Percentiles rank a stretch among this genome's conserved stretches.
These are phyloP conservation scores for Paxillus ammoniavirescens DNA, from an alignment of 768 basidiomycete genomes.

Conservation along the genomic window DNA sequence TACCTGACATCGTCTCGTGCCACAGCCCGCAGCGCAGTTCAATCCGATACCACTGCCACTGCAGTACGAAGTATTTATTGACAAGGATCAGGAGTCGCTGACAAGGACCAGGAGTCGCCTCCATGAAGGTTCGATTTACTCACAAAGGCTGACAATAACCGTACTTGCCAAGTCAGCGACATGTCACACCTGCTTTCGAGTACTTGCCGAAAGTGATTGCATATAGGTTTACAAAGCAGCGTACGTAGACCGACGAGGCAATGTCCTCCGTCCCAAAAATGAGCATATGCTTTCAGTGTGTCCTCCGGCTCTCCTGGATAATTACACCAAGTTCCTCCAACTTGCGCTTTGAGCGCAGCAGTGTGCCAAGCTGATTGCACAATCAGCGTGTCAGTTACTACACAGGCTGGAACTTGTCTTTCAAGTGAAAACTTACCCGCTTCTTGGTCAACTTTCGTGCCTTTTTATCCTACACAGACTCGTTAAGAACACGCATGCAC, in stretches of 20 bases:
- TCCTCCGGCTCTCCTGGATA: constrained; percentile 91
- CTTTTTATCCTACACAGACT: constrained; percentile 83
- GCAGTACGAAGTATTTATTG: no score
- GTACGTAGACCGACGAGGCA: neutral
- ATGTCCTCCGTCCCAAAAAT: neutral
- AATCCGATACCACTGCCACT: no score
- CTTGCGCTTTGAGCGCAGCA: constrained; percentile 98
- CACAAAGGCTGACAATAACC: no score
- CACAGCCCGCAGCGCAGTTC: neutral
- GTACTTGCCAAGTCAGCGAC: no score
- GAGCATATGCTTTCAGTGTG: constrained; percentile 38
- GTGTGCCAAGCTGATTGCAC: constrained; percentile 82
- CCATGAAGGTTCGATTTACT: no score
- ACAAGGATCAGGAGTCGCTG: no score
- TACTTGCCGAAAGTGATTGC: neutral
- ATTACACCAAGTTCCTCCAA: constrained; percentile 90
- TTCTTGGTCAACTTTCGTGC: constrained; percentile 99
- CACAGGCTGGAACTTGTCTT: neutral
- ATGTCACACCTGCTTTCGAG: neutral
- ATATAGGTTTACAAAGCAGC: constrained; percentile 8
- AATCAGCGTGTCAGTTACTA: constrained; percentile 1
- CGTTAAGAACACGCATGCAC: neutral
- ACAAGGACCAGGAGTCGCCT: no score
- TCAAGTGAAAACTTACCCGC: constrained; percentile 63
- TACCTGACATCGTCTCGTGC: neutral